Base-by-base conservation (phyloP, 208 protist genomes). In the Eutreptiella sp. region DNA sequence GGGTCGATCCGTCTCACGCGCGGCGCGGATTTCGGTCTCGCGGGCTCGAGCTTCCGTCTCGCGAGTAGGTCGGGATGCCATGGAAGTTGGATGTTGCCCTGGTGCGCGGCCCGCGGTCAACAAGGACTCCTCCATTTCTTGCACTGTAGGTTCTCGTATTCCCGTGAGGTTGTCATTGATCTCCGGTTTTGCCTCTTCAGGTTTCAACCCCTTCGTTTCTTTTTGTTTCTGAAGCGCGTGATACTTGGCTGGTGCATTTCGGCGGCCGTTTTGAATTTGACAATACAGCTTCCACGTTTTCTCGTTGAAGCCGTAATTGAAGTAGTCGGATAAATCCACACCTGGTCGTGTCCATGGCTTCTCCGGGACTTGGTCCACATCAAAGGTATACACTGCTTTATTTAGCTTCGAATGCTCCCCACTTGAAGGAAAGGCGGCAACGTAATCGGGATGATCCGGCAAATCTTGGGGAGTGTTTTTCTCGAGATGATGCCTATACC, bases 221-320 rank as follows among this genome's bases (percentile, higher is more conserved):
- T 7, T 14, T 55, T 38, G 29, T 16, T 14, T 9, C 21, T 16
- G 24, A 24, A 9, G 16, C 1, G 3, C 29, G 1, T 32, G 24
- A 47, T 28, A 23, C 36, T 52, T 53, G 11, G n/a, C 23, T 16
- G 59, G n/a, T 24, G 63, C 70, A 1, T 39, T 16, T 57, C 70
- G 38, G 19, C 71, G 24, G 38, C 52, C 45, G 19, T 35, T 52
- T 27, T 79, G 73, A 38, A 63, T 63, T 24, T 73, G 31, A 48
- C 68, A 81, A 35, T 79, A 79, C 0, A 27, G 29, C 26, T 39
- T 52, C 73, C 73, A 79, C 21, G 74, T 76, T 16, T 79, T 69
- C 38, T 79, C 73, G 23, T 50, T 72, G 24, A 79, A 79, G 14
- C 74, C 74, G 46, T 79, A 79, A 60, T 79, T 79, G 38, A 79